A percentile compares a stretch with the other conserved stretches of the same genome.
These are phyloP conservation scores for Asclepias syriaca DNA, from an alignment of 257 asterid genomes.

Conservation along the genomic window DNA sequence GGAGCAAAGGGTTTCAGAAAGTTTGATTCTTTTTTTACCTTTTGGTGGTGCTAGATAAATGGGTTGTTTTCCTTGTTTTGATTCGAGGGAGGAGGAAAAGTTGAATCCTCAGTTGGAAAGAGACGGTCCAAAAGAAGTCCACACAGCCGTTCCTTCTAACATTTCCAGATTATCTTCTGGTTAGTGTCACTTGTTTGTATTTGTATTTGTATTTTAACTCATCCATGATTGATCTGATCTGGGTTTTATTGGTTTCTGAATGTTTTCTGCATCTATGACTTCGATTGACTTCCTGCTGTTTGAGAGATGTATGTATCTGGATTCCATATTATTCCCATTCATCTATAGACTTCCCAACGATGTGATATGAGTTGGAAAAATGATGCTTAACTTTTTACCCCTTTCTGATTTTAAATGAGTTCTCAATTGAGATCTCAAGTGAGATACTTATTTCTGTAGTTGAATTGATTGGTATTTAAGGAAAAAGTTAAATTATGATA, in stretches of 20 bases:
- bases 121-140: constrained; percentile 60
- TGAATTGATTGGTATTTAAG: constrained; percentile 20
- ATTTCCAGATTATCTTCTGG: constrained; percentile 86
- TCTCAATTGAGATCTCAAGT: constrained; percentile 29
- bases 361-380: constrained; percentile 15
- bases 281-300: constrained; percentile 7
- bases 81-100: constrained; percentile 73
- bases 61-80: constrained; percentile 98
- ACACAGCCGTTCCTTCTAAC: constrained; percentile 51
- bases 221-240: constrained; percentile 49
- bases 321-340: constrained; percentile 5
- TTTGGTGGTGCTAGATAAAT: constrained; percentile 29
- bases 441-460: constrained; percentile 17
- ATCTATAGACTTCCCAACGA: constrained; percentile 20
- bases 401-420: constrained; percentile 14
- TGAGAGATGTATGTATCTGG: constrained; percentile 13
- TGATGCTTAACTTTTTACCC: constrained; percentile 1
- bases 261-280: constrained; percentile 10
- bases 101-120: constrained; percentile 52
- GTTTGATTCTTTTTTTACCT: constrained; percentile 23
- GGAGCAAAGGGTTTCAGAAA: constrained; percentile 22
- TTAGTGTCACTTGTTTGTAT: constrained; percentile 23
- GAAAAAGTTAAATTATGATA: constrained; percentile 1
- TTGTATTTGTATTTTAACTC: neutral
- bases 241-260: constrained; percentile 11